A percentile compares a stretch with the other conserved stretches of the same genome.
Evolutionary conservation across 73 alveolate species (phyloP).

Genomic region (Paramecium tetraurelia): DNA sequence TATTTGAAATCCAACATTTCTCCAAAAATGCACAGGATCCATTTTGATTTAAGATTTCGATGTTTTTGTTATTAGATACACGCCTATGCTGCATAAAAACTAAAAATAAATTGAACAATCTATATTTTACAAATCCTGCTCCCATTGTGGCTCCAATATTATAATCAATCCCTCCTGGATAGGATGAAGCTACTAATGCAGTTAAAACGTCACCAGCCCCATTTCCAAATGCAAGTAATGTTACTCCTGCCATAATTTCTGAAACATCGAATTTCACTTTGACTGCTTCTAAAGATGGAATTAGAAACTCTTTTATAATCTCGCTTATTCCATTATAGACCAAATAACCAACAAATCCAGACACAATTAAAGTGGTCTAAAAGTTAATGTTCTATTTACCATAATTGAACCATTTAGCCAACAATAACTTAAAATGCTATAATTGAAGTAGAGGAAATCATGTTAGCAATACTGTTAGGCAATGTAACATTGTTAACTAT

Average conservation of each 20-base stretch:
- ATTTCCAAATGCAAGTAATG: slow-evolving; percentile 22
- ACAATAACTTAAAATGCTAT: slow-evolving; percentile 24
- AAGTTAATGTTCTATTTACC: neutral
- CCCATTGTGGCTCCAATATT: slow-evolving; percentile 44
- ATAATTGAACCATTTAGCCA: neutral
- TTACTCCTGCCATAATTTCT: slow-evolving; percentile 42
- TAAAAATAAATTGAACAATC: neutral
- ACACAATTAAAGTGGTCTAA: neutral
- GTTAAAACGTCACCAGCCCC: slow-evolving; percentile 47
- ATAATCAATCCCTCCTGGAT: slow-evolving; percentile 44
- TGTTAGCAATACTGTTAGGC: neutral
- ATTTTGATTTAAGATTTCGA: neutral
- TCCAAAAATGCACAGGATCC: neutral
- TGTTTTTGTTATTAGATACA: neutral
- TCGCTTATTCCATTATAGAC: slow-evolving; percentile 17
- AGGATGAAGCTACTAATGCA: slow-evolving; percentile 37
- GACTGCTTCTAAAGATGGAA: slow-evolving; percentile 9
- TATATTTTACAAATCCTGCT: slow-evolving; percentile 9
- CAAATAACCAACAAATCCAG: slow-evolving; percentile 42
- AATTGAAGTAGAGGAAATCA: slow-evolving; percentile 17
- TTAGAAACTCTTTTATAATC: slow-evolving; percentile 5
- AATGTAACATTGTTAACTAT: neutral
- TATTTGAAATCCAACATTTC: slow-evolving; percentile 33
- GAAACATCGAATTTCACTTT: neutral
- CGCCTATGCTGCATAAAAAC: slow-evolving; percentile 20